Evolutionary conservation across 495 filamentous ascomycete species (phyloP), one percentile per base, ranked within the genome.

Genomic region (Penicillium atrosanguineum): DNA sequence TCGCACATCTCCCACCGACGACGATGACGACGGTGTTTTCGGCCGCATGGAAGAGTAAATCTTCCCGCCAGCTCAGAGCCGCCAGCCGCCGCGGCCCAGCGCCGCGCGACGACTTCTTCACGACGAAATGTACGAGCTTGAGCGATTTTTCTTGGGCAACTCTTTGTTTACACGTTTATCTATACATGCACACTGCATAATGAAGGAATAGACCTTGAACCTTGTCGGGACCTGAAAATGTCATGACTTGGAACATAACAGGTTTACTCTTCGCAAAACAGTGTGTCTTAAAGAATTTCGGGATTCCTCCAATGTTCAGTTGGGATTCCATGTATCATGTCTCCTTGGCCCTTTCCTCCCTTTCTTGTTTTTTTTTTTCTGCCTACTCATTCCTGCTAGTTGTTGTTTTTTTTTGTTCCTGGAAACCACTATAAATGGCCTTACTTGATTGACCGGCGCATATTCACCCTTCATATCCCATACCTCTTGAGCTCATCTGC

Each of bases 21-120:
- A 97, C 59, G 92, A 96, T 44, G 93, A 97, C 48, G 94, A 96
- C 55, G 92, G 90, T 53, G 81, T 98, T 46, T 98, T 98, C 77
- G 94, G 94, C 20, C 83, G 82, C 53, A 97, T 97, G 93, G 94
- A 98, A 66, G 91, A 94, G 71, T 96, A 80, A 73, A 64, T 52
- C 19, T 21, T 40, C 28, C 50, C 31, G 6, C 23, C 16, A 28
- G 38, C 48, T 44, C 20, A n/a, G 39, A 44, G 39, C 48, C 40
- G 48, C 36, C 46, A 43, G 26, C 31, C 43, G 25, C 46, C 23
- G 40, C 45, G 53, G 31, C 40, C 31, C 19, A 51, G 12, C 39
- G 48, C 49, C 52, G 38, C 54, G 29, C 55, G 45, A 57, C 52
- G 45, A 46, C 57, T 43, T 49, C 58, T 71, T 62, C 58, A 67